Percentiles rank a stretch among this genome's conserved stretches.
These are phyloP conservation scores for Thuja plicata DNA, from an alignment of 83 land plant genomes.

Conservation along the genomic window DNA sequence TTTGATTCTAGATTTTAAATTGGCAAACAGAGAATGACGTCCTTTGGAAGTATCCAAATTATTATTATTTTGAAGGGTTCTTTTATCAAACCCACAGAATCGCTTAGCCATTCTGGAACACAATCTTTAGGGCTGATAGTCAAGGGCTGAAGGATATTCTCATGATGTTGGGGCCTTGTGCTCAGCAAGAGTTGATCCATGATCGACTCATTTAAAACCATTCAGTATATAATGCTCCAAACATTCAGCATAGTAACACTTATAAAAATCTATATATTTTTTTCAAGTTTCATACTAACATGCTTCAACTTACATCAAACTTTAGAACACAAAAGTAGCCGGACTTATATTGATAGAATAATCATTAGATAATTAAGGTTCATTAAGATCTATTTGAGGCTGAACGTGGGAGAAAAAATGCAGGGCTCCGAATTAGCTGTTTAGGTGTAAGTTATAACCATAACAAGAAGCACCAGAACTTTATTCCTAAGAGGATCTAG, in stretches of 20 bases:
- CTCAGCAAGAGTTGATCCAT: too few species aligned
- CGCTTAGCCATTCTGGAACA: too few species aligned
- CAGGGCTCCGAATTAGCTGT: background rate
- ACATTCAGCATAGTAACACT: background rate
- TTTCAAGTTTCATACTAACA: background rate
- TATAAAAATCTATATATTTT: too few species aligned
- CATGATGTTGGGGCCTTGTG: too few species aligned
- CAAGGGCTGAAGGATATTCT: too few species aligned
- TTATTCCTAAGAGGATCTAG: background rate
- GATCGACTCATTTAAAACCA: too few species aligned
- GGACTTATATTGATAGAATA: background rate
- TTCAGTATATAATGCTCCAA: background rate
- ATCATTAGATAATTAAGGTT: background rate
- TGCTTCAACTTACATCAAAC: background rate
- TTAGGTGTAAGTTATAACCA: background rate
- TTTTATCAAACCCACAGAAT: too few species aligned
- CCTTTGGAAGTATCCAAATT: too few species aligned
- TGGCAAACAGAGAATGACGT: too few species aligned
- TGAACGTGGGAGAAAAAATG: background rate
- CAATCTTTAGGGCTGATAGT: too few species aligned
- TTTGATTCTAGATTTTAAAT: background rate
- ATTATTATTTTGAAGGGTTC: background rate
- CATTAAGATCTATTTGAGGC: background rate
- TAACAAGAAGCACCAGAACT: background rate
- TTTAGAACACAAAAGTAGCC: background rate